Conservation (phyloP, 2,329 filamentous ascomycete genomes). For the Elsinoe australis region DNA sequence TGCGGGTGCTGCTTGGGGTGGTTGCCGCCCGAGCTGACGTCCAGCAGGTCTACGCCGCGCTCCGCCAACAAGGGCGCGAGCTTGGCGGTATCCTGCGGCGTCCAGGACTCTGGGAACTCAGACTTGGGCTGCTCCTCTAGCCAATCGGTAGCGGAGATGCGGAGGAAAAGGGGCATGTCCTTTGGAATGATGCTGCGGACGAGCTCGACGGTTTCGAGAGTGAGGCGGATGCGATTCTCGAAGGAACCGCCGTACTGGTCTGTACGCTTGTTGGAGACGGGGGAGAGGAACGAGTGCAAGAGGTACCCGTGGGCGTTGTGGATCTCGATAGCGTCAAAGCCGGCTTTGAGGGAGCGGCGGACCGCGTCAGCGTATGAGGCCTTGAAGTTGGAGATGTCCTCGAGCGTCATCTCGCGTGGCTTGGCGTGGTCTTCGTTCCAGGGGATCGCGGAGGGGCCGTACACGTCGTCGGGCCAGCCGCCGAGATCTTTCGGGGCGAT, state of each 20-base stretch:
- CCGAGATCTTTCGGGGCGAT: constrained; percentile 46
- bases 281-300: constrained; percentile 61
- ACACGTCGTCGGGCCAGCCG: constrained; percentile 49
- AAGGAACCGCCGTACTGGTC: constrained; percentile 62
- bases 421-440: constrained; percentile 54
- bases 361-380: constrained; percentile 56
- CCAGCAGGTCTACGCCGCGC: constrained; percentile 71
- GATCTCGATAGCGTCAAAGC: constrained; percentile 72
- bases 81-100: constrained; percentile 52
- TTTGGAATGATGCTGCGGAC: constrained; percentile 56
- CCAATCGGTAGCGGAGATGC: constrained; percentile 71
- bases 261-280: constrained; percentile 60
- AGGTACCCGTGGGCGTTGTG: constrained; percentile 77
- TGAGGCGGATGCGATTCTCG: constrained; percentile 63
- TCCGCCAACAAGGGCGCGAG: constrained; percentile 62
- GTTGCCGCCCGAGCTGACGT: constrained; percentile 72
- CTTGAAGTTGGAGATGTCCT: constrained; percentile 61
- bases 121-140: constrained; percentile 50
- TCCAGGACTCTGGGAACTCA: constrained; percentile 57
- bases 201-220: constrained; percentile 58
- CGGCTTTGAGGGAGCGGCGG: constrained; percentile 47
- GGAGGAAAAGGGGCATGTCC: constrained; percentile 62
- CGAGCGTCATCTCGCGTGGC: constrained; percentile 60
- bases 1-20: constrained; percentile 50
- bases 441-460: constrained; percentile 51